Conservation (phyloP, 2,329 filamentous ascomycete genomes). For the Phialophora expanda region DNA sequence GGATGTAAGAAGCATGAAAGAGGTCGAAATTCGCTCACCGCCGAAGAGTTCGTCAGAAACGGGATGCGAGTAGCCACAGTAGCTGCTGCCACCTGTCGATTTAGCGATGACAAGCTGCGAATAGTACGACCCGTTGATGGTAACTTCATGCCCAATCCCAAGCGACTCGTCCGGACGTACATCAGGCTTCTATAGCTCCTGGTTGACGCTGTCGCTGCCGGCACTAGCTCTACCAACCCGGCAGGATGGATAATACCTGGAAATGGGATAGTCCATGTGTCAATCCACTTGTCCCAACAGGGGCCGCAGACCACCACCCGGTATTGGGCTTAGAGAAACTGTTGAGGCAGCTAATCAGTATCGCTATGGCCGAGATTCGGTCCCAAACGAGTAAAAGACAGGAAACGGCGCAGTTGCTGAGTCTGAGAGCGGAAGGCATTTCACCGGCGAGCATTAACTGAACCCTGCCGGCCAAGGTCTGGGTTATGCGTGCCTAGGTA, state of each 20-base stretch:
- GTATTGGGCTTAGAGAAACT: background rate
- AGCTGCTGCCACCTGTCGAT: conserved; percentile 10
- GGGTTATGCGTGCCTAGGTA: conserved; percentile 7
- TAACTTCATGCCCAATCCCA: conserved; percentile 27
- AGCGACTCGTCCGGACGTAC: conserved; percentile 25
- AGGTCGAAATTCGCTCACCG: conserved; percentile 8
- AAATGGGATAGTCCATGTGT: background rate
- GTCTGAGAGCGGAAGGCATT: conserved; percentile 4
- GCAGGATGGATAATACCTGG: background rate
- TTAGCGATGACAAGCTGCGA: conserved; percentile 13
- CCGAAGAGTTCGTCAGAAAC: background rate
- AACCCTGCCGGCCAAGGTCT: background rate
- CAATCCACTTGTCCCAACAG: background rate
- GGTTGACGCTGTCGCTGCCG: conserved; percentile 1
- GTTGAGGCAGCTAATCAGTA: conserved; percentile 6
- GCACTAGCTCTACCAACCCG: conserved; percentile 4
- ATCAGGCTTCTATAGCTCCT: conserved; percentile 4
- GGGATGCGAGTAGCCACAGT: conserved; percentile 12
- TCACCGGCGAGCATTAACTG: conserved; percentile 9
- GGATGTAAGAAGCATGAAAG: background rate
- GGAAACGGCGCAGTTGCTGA: background rate
- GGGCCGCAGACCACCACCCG: background rate
- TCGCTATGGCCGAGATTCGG: background rate
- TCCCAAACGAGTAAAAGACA: background rate
- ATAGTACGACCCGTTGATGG: background rate